Evolutionary conservation across 768 basidiomycete species (phyloP).

Genomic region (Serpula lacrymans): DNA sequence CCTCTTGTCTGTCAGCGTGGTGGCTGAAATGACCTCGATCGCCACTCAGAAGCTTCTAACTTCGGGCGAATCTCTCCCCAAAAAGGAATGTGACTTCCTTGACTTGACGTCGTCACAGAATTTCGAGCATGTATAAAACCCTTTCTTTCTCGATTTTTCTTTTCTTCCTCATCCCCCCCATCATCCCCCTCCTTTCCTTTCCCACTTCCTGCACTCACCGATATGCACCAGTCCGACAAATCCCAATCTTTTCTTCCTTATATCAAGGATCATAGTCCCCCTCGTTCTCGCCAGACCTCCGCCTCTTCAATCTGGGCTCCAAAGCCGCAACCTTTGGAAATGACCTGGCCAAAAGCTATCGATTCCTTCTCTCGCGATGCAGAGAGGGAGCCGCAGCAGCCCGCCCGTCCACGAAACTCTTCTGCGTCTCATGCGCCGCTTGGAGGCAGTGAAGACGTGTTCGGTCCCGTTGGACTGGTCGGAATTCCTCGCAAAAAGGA

Average conservation of each 20-base stretch:
- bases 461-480: conserved; percentile 49
- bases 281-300: conserved; percentile 35
- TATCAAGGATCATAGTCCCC: conserved; percentile 38
- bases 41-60: conserved; percentile 29
- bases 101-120: conserved; percentile 29
- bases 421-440: conserved; percentile 24
- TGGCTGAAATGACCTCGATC: no score
- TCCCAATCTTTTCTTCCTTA: conserved; percentile 29
- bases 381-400: conserved; percentile 35
- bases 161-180: conserved; percentile 41
- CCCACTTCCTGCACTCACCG: conserved; percentile 13
- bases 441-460: conserved; percentile 57
- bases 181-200: conserved; percentile 30
- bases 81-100: conserved; percentile 29
- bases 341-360: conserved; percentile 65
- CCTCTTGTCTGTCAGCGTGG: no score
- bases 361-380: conserved; percentile 57
- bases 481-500: conserved; percentile 39
- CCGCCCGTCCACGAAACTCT: conserved; percentile 23
- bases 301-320: conserved; percentile 79
- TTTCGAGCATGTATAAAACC: conserved; percentile 32
- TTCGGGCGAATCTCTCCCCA: conserved; percentile 26
- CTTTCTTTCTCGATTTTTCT: conserved; percentile 15
- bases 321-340: conserved; percentile 64
- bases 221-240: conserved; percentile 25